Evolutionary conservation across 164 flowering plant species (phyloP).

Genomic region (Piper betle): DNA sequence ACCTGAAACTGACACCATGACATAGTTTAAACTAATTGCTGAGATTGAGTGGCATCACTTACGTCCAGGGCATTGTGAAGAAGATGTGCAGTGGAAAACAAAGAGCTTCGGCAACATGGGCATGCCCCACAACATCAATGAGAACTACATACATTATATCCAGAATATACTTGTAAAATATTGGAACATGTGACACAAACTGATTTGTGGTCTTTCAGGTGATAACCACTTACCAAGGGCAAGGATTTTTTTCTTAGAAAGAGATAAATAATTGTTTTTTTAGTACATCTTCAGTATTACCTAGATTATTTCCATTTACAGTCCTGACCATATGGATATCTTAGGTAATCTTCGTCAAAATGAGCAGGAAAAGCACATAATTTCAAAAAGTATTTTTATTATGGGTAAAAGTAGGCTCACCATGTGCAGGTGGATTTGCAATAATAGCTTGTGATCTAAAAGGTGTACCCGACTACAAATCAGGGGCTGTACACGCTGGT

Average conservation of each 20-base stretch:
- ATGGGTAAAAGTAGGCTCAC: conserved; percentile 26
- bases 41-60: conserved; percentile 20
- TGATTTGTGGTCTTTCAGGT: no score
- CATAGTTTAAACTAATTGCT: no score
- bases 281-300: no score
- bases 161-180: no score
- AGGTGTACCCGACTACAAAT: conserved; percentile 54
- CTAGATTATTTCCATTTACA: no score
- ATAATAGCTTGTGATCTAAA: conserved; percentile 91
- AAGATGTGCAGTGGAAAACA: conserved; percentile 88
- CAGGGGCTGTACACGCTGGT: conserved; percentile 94
- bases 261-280: no score
- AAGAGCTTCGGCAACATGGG: conserved; percentile 96
- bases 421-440: conserved; percentile 97
- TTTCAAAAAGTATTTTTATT: background rate
- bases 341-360: no score
- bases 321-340: no score
- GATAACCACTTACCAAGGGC: no score
- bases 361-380: background rate
- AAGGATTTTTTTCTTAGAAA: no score
- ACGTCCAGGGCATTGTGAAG: conserved; percentile 99
- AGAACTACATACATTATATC: background rate
- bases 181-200: no score
- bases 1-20: no score
- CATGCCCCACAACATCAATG: conserved; percentile 42